Evolutionary conservation across 2,329 filamentous ascomycete species (phyloP), one percentile per base, ranked within the genome.

Genomic region (Hypoxylon sp.): DNA sequence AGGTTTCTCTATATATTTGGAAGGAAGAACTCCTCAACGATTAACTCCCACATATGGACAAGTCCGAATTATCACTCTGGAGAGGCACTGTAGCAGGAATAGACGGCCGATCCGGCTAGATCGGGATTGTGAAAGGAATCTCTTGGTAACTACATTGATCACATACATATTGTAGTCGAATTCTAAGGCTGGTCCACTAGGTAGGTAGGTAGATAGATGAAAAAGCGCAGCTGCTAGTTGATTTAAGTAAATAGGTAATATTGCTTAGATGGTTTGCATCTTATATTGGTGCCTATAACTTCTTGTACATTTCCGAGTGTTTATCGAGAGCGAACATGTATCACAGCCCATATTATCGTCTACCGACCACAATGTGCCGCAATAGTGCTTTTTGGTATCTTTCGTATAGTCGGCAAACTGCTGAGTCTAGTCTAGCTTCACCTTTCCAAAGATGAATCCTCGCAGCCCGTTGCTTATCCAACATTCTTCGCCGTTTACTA

Each of bases 401-500:
- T 2, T 11, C 10, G 48, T 13, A 24, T 9, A 31, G 31, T 17
- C 4, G 11, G 29, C 4, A 22, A 5, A 48, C 17, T 3, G 31
- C 14, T 1, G 4, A 13, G 14, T 11, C 69, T 31, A 73, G 8
- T 52, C 10, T 24, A 76, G 33, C 42, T 63, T 75, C 31, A 77
- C 60, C 61, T 37, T 75, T 47, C 86, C 87, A 63, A 78, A 82
- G 11, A 90, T 83, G 72, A 97, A 97, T 0, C 95, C 95, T 71
- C 92, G 87, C 1, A 95, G 91, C 0, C 92, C 94, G 79, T 95
- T 98, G 79, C 94, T 97, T 59, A 98, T 81, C 92, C 94, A 97
- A 69, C 94, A 92, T 59, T 90, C 85, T 78, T 98, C 94, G 0
- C 91, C 92, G 70, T 93, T 84, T 3, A 84, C 77, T 11, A 97